A percentile compares a stretch with the other conserved stretches of the same genome.
These are phyloP conservation scores for Flueggea neowawraea DNA, from an alignment of 441 rosid species.

Conservation along the genomic window DNA sequence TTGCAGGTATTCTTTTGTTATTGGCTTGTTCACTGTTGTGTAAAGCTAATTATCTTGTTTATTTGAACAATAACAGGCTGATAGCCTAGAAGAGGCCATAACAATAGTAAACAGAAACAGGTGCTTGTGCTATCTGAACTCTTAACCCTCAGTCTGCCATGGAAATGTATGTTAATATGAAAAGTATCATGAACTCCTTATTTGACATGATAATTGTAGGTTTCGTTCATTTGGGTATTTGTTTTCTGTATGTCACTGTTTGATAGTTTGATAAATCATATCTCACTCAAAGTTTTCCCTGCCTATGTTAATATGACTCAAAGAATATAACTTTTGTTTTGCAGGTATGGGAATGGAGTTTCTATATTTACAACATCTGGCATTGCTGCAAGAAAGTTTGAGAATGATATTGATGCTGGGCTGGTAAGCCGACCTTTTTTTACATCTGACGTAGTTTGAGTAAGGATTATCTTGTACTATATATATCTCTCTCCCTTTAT, in stretches of 20 bases:
- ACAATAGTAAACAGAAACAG: conserved; percentile 38
- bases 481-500: no score
- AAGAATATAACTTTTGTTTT: neutral
- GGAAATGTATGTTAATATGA: neutral
- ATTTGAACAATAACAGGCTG: conserved; percentile 28
- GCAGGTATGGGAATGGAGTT: conserved; percentile 42
- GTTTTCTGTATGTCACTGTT: neutral
- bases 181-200: neutral
- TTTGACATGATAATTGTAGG: conserved; percentile 8
- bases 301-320: neutral
- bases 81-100: conserved; percentile 46
- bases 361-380: conserved; percentile 49
- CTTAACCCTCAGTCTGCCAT: conserved; percentile 9
- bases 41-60: conserved; percentile 3
- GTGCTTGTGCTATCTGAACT: conserved; percentile 16
- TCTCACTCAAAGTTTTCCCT: neutral
- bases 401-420: conserved; percentile 39
- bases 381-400: conserved; percentile 45
- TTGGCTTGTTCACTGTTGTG: conserved; percentile 1
- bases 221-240: neutral
- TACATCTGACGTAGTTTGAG: neutral
- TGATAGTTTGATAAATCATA: neutral
- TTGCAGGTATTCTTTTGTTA: conserved; percentile 37
- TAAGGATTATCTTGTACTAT: no score
- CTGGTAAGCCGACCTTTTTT: conserved; percentile 26